These are phyloP conservation scores for Trichoderma semiorbis DNA, from an alignment of 2,329 filamentous ascomycete species.

Conservation along the genomic window DNA sequence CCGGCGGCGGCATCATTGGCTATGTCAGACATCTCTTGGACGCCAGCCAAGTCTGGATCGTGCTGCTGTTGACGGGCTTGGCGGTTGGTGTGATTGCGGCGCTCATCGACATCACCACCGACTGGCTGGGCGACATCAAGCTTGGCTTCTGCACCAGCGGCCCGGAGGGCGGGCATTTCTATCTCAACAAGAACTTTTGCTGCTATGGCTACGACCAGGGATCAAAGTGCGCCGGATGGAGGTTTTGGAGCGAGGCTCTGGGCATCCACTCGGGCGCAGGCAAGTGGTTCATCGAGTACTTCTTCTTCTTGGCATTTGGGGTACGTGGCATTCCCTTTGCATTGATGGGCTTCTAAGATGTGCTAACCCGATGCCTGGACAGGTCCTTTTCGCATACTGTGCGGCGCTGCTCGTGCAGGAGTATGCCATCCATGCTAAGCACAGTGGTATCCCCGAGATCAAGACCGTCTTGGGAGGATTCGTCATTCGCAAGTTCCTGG, in stretches of 20 bases:
- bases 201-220: conserved; percentile 87
- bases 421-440: conserved; percentile 84
- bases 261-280: conserved; percentile 63
- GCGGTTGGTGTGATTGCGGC: conserved; percentile 82
- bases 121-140: conserved; percentile 93
- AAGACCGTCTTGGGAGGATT: conserved; percentile 95
- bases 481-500: conserved; percentile 83
- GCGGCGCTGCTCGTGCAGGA: conserved; percentile 78
- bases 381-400: conserved; percentile 73
- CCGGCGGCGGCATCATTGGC: conserved; percentile 67
- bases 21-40: conserved; percentile 72
- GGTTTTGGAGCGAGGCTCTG: conserved; percentile 74
- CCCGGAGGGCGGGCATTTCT: conserved; percentile 78
- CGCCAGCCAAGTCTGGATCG: conserved; percentile 85
- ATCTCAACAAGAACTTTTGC: conserved; percentile 87
- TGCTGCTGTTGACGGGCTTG: conserved; percentile 81
- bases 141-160: conserved; percentile 77
- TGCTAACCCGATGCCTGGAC: neutral
- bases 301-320: conserved; percentile 81
- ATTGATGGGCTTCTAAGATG: neutral
- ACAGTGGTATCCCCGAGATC: conserved; percentile 96
- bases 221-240: conserved; percentile 82
- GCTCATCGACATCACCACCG: conserved; percentile 81
- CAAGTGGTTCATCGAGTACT: conserved; percentile 79
- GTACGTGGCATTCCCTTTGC: conserved; percentile 45